These are phyloP conservation scores for Eragrostis tef DNA, from an alignment of 202 grass and related monocot genomes.

Conservation along the genomic window DNA sequence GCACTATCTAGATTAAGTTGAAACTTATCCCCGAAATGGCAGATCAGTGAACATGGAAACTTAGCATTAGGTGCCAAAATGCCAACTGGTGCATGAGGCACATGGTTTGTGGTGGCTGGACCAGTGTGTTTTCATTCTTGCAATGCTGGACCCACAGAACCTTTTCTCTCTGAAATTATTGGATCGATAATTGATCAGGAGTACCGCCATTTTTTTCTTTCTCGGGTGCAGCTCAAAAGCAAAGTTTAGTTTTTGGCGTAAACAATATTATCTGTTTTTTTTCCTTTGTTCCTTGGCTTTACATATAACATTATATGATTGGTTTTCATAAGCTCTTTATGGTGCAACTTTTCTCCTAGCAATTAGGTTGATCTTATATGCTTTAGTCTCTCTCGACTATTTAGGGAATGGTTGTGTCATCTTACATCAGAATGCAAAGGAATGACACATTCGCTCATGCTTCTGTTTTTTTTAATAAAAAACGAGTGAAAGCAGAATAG, in stretches of 20 bases:
- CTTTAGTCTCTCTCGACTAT: constrained; percentile 39
- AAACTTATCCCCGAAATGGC: constrained; percentile 50
- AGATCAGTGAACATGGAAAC: constrained; percentile 53
- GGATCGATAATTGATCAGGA: constrained; percentile 50
- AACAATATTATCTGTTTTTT: constrained; percentile 24
- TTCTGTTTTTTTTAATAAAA: not conserved
- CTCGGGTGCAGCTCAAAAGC: constrained; percentile 27
- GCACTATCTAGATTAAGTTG: constrained; percentile 26
- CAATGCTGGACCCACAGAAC: constrained; percentile 52
- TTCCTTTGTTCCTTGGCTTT: constrained; percentile 37
- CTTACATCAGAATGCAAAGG: constrained; percentile 42
- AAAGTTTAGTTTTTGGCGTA: constrained; percentile 38
- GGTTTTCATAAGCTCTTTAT: constrained; percentile 39
- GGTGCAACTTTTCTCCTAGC: constrained; percentile 35
- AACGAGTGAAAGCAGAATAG: not conserved
- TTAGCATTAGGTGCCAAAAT: constrained; percentile 55
- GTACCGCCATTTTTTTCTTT: constrained; percentile 2
- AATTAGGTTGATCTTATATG: constrained; percentile 27
- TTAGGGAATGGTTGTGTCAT: constrained; percentile 23
- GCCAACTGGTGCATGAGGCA: constrained; percentile 59
- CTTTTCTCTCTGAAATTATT: constrained; percentile 65
- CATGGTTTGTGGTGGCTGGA: constrained; percentile 62
- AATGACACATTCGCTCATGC: not conserved
- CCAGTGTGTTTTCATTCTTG: constrained; percentile 55
- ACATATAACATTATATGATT: constrained; percentile 50